Evolutionary conservation across 23 red algal species (phyloP).

Genomic region (Chondrus crispus): DNA sequence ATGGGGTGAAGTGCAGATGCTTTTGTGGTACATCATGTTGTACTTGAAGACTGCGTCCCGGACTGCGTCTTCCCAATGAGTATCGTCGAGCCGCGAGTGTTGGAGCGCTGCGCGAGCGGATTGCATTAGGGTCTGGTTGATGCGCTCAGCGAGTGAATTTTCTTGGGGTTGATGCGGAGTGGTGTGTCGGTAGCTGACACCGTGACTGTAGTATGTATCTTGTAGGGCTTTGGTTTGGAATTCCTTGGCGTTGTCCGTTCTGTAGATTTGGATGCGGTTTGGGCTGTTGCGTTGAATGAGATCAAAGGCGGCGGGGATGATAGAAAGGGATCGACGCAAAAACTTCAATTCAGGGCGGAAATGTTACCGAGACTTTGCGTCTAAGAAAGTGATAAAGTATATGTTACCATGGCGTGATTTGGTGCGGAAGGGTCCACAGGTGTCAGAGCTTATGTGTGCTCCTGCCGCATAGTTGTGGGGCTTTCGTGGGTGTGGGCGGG

Average conservation of each 20-base stretch:
- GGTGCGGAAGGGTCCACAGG: neutral
- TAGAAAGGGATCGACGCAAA: too few relatives aligned
- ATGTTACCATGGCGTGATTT: conserved; percentile 2
- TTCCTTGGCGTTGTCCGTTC: conserved; percentile 41
- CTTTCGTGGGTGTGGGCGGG: too few relatives aligned
- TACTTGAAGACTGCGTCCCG: neutral
- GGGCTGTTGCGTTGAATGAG: too few relatives aligned
- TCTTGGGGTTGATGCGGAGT: conserved; percentile 20
- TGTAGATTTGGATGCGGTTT: too few relatives aligned
- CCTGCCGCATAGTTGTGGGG: too few relatives aligned
- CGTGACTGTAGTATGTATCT: neutral
- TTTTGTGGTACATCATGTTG: neutral
- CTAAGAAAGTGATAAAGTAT: neutral
- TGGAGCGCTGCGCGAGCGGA: neutral
- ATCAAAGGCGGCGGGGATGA: too few relatives aligned
- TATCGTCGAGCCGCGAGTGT: neutral
- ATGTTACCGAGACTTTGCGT: neutral
- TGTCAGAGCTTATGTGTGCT: too few relatives aligned
- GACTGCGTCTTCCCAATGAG: neutral
- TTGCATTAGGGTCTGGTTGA: conserved; percentile 5
- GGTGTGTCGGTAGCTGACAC: neutral
- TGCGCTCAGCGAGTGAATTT: neutral
- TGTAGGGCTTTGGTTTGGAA: neutral
- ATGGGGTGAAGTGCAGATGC: too few relatives aligned
- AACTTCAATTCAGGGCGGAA: too few relatives aligned